phyloP scores from a whole-genome alignment of 495 filamentous ascomycete genomes.

The Penicillium mononematosum region DNA sequence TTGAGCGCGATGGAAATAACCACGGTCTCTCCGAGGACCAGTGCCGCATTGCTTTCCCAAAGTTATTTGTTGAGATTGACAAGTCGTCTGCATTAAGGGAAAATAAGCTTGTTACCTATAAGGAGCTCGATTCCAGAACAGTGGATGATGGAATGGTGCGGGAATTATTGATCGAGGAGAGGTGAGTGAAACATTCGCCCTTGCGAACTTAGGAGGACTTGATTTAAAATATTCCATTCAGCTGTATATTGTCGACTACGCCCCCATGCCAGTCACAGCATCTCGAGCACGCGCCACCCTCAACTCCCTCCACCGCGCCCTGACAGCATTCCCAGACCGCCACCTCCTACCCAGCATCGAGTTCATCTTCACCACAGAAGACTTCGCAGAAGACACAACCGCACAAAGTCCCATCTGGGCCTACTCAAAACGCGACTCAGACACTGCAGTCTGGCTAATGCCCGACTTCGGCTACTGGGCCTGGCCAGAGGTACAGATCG shows the following conservation, averaged over 20 bases:
- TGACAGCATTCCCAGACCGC: slow-evolving; percentile 44
- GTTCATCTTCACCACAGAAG: slow-evolving; percentile 55
- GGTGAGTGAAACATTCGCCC: slow-evolving; percentile 26
- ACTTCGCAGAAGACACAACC: slow-evolving; percentile 34
- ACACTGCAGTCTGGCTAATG: slow-evolving; percentile 63
- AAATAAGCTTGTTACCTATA: slow-evolving; percentile 25
- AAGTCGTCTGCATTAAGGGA: slow-evolving; percentile 29
- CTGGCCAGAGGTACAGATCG: slow-evolving; percentile 63
- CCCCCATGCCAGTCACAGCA: slow-evolving; percentile 32
- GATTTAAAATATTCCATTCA: slow-evolving; percentile 14
- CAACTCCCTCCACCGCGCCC: slow-evolving; percentile 40
- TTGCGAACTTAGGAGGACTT: background rate
- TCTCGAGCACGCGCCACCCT: slow-evolving; percentile 42
- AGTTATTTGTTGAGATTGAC: slow-evolving; percentile 45
- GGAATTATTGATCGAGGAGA: slow-evolving; percentile 41
- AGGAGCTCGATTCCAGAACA: slow-evolving; percentile 33
- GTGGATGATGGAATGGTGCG: slow-evolving; percentile 41
- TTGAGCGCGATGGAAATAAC: slow-evolving; percentile 38
- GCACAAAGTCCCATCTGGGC: slow-evolving; percentile 48
- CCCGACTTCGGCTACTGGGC: slow-evolving; percentile 80
- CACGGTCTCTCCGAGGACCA: slow-evolving; percentile 42
- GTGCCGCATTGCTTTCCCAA: slow-evolving; percentile 46
- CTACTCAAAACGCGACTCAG: slow-evolving; percentile 46
- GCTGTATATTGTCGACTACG: slow-evolving; percentile 44
- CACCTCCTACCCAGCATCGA: slow-evolving; percentile 58